phyloP scores from a whole-genome alignment of 768 basidiomycete genomes.

The Calocybe gangraenosa region DNA sequence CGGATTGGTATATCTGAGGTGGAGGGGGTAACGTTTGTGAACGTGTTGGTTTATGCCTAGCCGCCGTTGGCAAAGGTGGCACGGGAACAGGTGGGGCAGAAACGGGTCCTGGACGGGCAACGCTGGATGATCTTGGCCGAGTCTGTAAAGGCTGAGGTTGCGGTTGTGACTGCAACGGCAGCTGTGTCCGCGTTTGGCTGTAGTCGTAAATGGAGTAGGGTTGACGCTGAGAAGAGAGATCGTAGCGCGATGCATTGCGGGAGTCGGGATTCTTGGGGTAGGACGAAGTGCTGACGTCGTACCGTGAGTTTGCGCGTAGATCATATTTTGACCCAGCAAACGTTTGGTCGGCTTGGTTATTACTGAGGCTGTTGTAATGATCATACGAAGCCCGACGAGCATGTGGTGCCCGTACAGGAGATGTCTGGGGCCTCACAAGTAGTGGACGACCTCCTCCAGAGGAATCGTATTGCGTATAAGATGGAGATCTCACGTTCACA shows the following conservation, averaged over 20 bases:
- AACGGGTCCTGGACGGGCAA: neutral
- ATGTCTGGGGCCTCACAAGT: neutral
- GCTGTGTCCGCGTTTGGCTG: neutral
- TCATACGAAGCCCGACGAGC: conserved; percentile 11
- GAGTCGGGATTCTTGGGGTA: neutral
- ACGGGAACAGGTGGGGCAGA: neutral
- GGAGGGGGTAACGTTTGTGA: conserved; percentile 1
- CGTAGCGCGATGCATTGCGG: neutral
- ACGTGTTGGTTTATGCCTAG: neutral
- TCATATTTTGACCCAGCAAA: neutral
- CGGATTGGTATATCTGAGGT: conserved; percentile 1
- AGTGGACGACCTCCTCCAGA: conserved; percentile 1
- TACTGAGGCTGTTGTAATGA: neutral
- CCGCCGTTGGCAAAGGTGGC: neutral
- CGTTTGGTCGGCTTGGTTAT: neutral
- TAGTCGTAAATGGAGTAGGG: conserved; percentile 5
- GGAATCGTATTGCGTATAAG: conserved; percentile 4
- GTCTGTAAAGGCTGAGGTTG: neutral
- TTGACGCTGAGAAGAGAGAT: neutral
- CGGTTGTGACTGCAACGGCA: neutral
- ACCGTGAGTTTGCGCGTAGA: neutral
- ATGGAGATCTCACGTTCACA: conserved; percentile 4
- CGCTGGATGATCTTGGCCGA: neutral
- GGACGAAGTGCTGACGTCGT: neutral
- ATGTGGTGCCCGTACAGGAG: neutral